phyloP scores from a whole-genome alignment of 2,329 filamentous ascomycete genomes.

The Aureobasidium musti region DNA sequence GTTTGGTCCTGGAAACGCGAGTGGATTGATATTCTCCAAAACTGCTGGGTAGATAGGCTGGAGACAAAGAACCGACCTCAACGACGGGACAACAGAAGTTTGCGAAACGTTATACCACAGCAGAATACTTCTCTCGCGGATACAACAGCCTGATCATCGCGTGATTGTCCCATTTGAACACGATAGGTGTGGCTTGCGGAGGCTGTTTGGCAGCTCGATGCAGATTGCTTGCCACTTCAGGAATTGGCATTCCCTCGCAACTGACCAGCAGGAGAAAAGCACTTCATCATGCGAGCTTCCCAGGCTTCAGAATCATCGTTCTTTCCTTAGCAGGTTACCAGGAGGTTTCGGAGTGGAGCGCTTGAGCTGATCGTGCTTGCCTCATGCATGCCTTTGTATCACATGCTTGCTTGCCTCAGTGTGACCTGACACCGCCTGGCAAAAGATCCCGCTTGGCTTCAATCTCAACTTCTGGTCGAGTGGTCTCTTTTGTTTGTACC shows the following conservation, averaged over 20 bases:
- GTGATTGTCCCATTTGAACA: not conserved
- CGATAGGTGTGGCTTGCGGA: not conserved
- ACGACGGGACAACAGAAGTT: not conserved
- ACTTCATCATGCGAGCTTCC: not conserved
- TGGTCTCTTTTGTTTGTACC: not conserved
- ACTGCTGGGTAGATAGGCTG: not conserved
- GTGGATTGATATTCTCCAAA: not conserved
- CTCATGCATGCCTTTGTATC: not conserved
- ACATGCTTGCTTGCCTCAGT: not conserved
- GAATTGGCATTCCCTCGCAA: not conserved
- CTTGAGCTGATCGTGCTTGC: constrained; percentile 8
- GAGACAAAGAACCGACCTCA: not conserved
- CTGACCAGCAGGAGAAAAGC: not conserved
- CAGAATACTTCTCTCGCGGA: not conserved
- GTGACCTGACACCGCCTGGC: constrained; percentile 22
- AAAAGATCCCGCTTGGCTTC: not conserved
- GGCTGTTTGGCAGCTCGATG: not conserved
- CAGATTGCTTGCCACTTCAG: not conserved
- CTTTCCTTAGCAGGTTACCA: too few relatives aligned
- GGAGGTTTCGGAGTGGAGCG: not conserved
- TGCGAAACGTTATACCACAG: constrained; percentile 14
- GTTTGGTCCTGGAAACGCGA: not conserved
- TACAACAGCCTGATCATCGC: not conserved
- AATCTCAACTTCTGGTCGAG: not conserved
- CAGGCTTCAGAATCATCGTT: not conserved